Base-by-base conservation (phyloP, 768 basidiomycete genomes). In the Hygrophoropsis aurantiaca region DNA sequence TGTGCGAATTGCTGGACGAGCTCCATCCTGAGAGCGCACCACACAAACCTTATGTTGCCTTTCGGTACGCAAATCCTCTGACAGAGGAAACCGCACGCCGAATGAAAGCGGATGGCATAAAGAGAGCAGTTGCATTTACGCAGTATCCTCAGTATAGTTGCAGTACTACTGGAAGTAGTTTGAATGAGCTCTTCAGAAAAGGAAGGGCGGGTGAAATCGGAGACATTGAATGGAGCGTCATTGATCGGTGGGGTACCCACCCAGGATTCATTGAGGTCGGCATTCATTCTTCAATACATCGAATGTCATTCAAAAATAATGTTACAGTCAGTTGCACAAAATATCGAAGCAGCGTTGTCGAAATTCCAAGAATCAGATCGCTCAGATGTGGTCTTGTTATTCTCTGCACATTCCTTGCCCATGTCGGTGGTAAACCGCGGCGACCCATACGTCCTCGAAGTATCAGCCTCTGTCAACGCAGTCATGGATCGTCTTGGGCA, bases 71-170 rank as follows among this genome's bases (percentile, higher is more conserved):
- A 20, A 77, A 81, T 34, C 97, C 94, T 3, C 72, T 98, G 47
- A 97, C 94, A 21, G 83, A 87, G 57, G 83, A 84, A 59, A 86
- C 89, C 21, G 79, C 91, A 10, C 77, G 73, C 46, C 84, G 90
- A 66, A 85, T 99, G 86, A 84, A 82, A 69, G 78, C 73, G 43
- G 97, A 98, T 61, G 93, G 94, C 18, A 92, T 99, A 25, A 86
- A 78, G 65, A 75, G 94, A 52, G 97, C 95, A 0, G 74, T 99
- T 21, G 97, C 94, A 16, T 99, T 99, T 72, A 91, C 91, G 3
- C 97, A 99, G 68, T 99, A 99, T 65, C 97, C 97, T 1, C 97
- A 99, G 66, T 99, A 99, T 68, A 90, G 87, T 60, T 99, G 97
- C 68, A 94, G 91, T 52, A 99, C 97, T 10, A 98, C 97, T 0